Conservation (phyloP, 2,329 filamentous ascomycete genomes). For the Dactylellina leptospora region DNA sequence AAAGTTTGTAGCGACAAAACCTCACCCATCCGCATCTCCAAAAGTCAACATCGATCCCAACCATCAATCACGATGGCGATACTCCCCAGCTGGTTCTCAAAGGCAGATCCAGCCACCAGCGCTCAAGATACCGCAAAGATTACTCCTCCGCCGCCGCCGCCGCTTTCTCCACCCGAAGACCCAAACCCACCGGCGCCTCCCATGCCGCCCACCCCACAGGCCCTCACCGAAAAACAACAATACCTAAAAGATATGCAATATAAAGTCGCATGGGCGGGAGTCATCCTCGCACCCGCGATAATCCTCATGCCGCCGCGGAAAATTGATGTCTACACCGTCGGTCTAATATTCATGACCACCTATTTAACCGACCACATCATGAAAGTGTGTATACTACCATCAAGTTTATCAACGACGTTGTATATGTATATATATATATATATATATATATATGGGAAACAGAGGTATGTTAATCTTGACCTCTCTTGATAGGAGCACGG, state of each 20-base stretch:
- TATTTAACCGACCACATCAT: constrained; percentile 32
- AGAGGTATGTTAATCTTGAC: background rate
- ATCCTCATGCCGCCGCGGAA: constrained; percentile 70
- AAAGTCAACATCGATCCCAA: background rate
- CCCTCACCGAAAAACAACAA: constrained; percentile 41
- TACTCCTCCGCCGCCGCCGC: background rate
- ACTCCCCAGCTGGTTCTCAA: constrained; percentile 25
- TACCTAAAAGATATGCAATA: constrained; percentile 60
- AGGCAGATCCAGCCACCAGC: constrained; percentile 23
- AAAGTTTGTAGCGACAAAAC: no score
- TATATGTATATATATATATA: background rate
- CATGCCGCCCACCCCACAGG: constrained; percentile 35
- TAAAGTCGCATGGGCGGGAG: constrained; percentile 64
- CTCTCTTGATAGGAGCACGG: constrained; percentile 27
- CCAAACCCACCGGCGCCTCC: constrained; percentile 2
- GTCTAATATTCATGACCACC: constrained; percentile 17
- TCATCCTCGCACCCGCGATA: constrained; percentile 67
- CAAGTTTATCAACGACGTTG: background rate
- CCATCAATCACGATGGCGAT: constrained; percentile 2
- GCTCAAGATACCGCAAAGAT: constrained; percentile 6
- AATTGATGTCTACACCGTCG: constrained; percentile 63
- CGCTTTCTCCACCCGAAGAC: background rate
- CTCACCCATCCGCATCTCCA: background rate
- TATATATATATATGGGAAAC: background rate
- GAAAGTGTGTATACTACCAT: constrained; percentile 9